Base-by-base conservation (phyloP, 2,329 filamentous ascomycete species). In the Neofusicoccum ribis region DNA sequence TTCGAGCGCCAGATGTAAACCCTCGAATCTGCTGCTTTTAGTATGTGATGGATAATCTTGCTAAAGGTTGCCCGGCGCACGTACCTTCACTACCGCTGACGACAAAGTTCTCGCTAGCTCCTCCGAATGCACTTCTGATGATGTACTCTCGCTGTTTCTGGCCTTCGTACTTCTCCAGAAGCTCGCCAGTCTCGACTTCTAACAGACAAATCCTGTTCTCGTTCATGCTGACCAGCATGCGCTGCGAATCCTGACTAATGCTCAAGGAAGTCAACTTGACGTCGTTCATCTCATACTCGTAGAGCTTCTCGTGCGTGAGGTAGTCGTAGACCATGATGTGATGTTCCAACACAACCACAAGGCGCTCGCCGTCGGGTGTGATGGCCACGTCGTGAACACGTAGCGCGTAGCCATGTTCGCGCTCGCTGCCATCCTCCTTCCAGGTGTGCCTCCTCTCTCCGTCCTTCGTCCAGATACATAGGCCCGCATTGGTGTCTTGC, bases 1-100 rank as follows among this genome's bases (percentile, higher is more conserved):
- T 90, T 89, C 76, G 92, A 95, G 76, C 97, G 91, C 92, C 93
- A 98, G 67, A 99, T 91, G 74, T 92, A 90, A 47, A 98, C 85
- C 64, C 85, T 84, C 2, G 86, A 86, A 76, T 90, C 88, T 89
- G 59, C n/a, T 50, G 44, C 65, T 27, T 62, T 64, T 56, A 64
- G 61, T 23, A 56, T 37, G n/a, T 12, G n/a, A 56, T 36, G 17
- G 27, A 36, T n/a, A 37, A 20, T 8, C 17, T 37, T 23, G 31
- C 17, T 20, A 4, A 7, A 14, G n/a, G 2, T 5, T 34, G 41
- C 14, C 14, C 14, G 17, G 17, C 14, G 8, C 17, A 46, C 82
- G 72, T 80, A 93, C 92, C 91, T 85, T 97, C 93, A 72, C 93
- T 97, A 11, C 95, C 95, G 72, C 91, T 94, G 34, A 96, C 84